phyloP scores from a whole-genome alignment of 2,329 filamentous ascomycete species.

The Fusarium concolor region DNA sequence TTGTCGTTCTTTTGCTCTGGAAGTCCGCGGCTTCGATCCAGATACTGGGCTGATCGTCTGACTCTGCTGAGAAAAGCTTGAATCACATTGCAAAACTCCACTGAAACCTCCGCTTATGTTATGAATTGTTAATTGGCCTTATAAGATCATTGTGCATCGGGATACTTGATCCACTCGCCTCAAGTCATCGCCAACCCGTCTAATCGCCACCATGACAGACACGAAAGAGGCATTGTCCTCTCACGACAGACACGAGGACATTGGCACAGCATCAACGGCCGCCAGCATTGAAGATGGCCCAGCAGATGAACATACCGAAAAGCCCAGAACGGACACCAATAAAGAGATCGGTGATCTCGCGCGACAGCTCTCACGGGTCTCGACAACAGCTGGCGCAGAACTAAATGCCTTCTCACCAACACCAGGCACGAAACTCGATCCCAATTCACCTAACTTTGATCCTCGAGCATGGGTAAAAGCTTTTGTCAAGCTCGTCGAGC shows the following conservation, averaged over 20 bases:
- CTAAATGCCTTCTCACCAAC: conserved; percentile 37
- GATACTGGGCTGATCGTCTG: background rate
- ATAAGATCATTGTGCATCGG: background rate
- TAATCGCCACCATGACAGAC: background rate
- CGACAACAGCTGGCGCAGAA: conserved; percentile 26
- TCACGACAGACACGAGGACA: background rate
- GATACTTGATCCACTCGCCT: background rate
- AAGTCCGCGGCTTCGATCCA: background rate
- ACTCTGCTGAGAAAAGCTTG: background rate
- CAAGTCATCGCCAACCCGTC: background rate
- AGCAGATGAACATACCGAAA: background rate
- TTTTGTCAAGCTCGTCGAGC: conserved; percentile 43
- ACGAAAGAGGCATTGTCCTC: background rate
- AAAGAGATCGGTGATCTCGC: conserved; percentile 29
- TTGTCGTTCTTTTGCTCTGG: background rate
- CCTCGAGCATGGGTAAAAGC: conserved; percentile 45
- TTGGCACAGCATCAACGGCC: conserved; percentile 15
- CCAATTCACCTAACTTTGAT: conserved; percentile 44
- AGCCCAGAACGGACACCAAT: background rate
- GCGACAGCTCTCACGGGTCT: conserved; percentile 23
- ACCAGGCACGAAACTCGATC: conserved; percentile 40
- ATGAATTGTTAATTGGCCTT: background rate
- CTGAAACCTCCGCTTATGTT: background rate
- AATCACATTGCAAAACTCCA: background rate
- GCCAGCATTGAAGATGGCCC: conserved; percentile 2